These are phyloP conservation scores for Penicillium bialowiezense DNA, from an alignment of 495 filamentous ascomycete species.

Conservation along the genomic window DNA sequence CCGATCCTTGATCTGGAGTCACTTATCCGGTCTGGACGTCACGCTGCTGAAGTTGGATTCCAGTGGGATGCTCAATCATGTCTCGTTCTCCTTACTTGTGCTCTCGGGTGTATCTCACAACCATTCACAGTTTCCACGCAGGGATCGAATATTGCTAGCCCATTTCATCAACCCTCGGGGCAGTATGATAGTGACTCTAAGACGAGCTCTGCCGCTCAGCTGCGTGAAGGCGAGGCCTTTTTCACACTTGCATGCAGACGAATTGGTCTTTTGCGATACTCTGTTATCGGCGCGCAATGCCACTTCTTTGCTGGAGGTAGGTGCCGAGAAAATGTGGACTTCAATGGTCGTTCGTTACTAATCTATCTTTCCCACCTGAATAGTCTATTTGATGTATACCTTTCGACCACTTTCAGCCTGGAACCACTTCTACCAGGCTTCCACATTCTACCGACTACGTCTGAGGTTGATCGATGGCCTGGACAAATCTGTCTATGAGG, in stretches of 20 bases:
- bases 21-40: conserved; percentile 9
- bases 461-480: neutral
- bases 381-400: conserved; percentile 19
- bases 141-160: neutral
- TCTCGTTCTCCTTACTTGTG: conserved; percentile 23
- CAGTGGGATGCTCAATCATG: conserved; percentile 26
- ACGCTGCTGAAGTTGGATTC: conserved; percentile 19
- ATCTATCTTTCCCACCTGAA: no score
- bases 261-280: conserved; percentile 12
- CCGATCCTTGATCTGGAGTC: conserved; percentile 26
- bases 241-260: conserved; percentile 9
- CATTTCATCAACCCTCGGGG: neutral
- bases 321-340: no score
- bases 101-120: conserved; percentile 9
- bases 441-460: conserved; percentile 12
- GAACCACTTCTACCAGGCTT: conserved; percentile 21
- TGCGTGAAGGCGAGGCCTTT: conserved; percentile 7
- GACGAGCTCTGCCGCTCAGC: neutral
- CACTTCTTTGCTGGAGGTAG: conserved; percentile 24
- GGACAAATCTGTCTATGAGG: neutral
- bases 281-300: conserved; percentile 18
- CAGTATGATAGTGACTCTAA: neutral
- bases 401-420: conserved; percentile 17
- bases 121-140: conserved; percentile 3
- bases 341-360: no score